Percentiles rank a stretch among this genome's conserved stretches.
phyloP scores from a whole-genome alignment of 768 basidiomycete species.

The Suillus plorans region DNA sequence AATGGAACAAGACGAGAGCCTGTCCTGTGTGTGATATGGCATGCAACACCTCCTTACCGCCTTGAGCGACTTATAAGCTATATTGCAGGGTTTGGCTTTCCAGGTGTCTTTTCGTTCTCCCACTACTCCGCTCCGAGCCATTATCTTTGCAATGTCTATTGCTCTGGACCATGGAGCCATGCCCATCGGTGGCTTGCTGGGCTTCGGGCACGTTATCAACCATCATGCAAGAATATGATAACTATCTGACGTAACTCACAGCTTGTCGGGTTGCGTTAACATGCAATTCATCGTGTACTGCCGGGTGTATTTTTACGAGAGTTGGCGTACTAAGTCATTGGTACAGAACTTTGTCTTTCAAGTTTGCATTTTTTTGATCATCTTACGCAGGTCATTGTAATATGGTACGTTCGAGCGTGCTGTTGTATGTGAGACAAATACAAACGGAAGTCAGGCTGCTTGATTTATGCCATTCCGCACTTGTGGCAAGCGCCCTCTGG shows the following conservation, averaged over 20 bases:
- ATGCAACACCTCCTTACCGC: background rate
- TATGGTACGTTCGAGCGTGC: too few species aligned
- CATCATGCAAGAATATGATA: background rate
- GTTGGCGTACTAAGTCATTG: constrained; percentile 14
- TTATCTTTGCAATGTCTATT: constrained; percentile 8
- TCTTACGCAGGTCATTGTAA: constrained; percentile 8
- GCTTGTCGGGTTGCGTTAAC: constrained; percentile 24
- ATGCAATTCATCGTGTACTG: constrained; percentile 26
- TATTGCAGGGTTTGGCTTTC: background rate
- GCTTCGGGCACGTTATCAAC: constrained; percentile 15
- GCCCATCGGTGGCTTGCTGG: constrained; percentile 21
- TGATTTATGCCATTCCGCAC: constrained; percentile 22
- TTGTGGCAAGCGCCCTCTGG: constrained; percentile 23
- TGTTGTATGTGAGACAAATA: too few species aligned
- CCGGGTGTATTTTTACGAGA: constrained; percentile 16
- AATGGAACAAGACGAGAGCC: background rate
- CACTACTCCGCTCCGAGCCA: background rate
- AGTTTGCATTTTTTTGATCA: background rate
- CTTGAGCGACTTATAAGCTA: background rate
- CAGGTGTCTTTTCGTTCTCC: background rate
- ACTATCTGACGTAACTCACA: background rate
- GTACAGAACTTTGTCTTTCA: constrained; percentile 11
- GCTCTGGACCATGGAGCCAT: constrained; percentile 17
- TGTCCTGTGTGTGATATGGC: background rate
- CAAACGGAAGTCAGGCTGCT: constrained; percentile 14